phyloP scores from a whole-genome alignment of 768 basidiomycete genomes.

The Rhodotorula graminis region DNA sequence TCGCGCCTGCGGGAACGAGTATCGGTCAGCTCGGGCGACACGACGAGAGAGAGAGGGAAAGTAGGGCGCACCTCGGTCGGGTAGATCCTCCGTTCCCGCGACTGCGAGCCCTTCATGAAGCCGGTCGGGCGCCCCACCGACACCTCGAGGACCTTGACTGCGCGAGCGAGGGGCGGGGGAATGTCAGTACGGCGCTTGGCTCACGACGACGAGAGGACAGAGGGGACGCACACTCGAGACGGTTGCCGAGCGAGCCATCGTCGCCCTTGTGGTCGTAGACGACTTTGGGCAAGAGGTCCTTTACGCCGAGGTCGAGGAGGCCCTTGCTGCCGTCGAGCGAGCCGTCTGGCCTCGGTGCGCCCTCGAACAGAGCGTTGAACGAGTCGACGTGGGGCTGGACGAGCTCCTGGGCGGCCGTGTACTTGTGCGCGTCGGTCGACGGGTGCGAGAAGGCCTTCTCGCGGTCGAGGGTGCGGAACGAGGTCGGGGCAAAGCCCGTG shows the following conservation, averaged over 20 bases:
- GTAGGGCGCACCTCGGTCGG: slow-evolving; percentile 79
- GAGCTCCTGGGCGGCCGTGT: slow-evolving; percentile 83
- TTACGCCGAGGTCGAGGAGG: slow-evolving; percentile 67
- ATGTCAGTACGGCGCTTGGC: no score
- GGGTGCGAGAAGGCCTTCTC: slow-evolving; percentile 63
- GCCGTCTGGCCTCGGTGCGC: slow-evolving; percentile 61
- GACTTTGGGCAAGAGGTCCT: slow-evolving; percentile 85
- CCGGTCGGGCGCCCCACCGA: slow-evolving; percentile 80
- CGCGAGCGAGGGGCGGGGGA: background rate
- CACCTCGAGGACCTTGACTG: slow-evolving; percentile 88
- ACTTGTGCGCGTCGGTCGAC: slow-evolving; percentile 61
- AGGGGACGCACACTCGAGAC: slow-evolving; percentile 66
- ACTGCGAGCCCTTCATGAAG: slow-evolving; percentile 70
- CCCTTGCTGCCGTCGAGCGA: slow-evolving; percentile 60
- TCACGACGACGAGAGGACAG: no score
- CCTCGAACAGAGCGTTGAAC: slow-evolving; percentile 94
- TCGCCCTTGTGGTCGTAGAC: slow-evolving; percentile 74
- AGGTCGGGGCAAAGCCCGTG: slow-evolving; percentile 28
- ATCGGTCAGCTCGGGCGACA: background rate
- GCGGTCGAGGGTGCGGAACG: slow-evolving; percentile 42
- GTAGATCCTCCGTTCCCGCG: slow-evolving; percentile 71
- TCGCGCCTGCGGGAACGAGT: slow-evolving; percentile 60
- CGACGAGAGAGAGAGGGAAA: background rate
- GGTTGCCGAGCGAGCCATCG: slow-evolving; percentile 65
- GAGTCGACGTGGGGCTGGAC: slow-evolving; percentile 90